These are phyloP conservation scores for Sarocladium brachiariae DNA, from an alignment of 2,329 filamentous ascomycete genomes.

Conservation along the genomic window DNA sequence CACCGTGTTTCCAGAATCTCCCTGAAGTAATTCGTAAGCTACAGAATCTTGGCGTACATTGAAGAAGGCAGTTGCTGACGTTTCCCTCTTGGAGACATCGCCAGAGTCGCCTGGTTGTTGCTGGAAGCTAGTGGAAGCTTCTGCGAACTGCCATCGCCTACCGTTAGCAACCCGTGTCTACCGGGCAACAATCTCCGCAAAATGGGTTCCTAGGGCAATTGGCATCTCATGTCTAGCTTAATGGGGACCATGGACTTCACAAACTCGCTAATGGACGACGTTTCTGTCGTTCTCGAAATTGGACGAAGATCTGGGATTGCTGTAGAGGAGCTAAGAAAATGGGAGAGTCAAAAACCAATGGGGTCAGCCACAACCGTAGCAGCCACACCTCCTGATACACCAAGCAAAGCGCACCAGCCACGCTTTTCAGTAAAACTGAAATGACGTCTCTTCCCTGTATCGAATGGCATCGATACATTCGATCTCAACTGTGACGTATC, in stretches of 20 bases:
- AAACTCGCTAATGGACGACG: too few relatives aligned
- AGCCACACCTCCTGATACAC: too few relatives aligned
- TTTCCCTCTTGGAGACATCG: slow-evolving; percentile 10
- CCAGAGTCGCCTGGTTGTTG: slow-evolving; percentile 10
- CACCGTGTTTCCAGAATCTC: slow-evolving; percentile 10
- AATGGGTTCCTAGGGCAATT: too few relatives aligned
- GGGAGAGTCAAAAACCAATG: too few relatives aligned
- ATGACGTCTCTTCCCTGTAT: neutral
- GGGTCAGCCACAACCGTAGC: too few relatives aligned
- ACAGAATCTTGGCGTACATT: slow-evolving; percentile 10
- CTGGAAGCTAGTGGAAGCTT: slow-evolving; percentile 21
- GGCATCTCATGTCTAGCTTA: too few relatives aligned
- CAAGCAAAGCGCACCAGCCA: too few relatives aligned
- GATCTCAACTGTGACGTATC: slow-evolving; percentile 1
- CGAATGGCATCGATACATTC: neutral
- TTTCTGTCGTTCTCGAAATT: too few relatives aligned
- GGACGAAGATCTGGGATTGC: too few relatives aligned
- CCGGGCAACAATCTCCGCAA: too few relatives aligned
- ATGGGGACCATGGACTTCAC: too few relatives aligned
- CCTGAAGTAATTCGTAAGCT: slow-evolving; percentile 13
- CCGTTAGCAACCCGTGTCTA: neutral
- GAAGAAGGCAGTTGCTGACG: slow-evolving; percentile 9
- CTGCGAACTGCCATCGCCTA: slow-evolving; percentile 12
- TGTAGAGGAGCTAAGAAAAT: too few relatives aligned
- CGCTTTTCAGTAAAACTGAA: neutral